Conservation (phyloP, 179 eudicot genomes). For the Drosera spatulata region DNA sequence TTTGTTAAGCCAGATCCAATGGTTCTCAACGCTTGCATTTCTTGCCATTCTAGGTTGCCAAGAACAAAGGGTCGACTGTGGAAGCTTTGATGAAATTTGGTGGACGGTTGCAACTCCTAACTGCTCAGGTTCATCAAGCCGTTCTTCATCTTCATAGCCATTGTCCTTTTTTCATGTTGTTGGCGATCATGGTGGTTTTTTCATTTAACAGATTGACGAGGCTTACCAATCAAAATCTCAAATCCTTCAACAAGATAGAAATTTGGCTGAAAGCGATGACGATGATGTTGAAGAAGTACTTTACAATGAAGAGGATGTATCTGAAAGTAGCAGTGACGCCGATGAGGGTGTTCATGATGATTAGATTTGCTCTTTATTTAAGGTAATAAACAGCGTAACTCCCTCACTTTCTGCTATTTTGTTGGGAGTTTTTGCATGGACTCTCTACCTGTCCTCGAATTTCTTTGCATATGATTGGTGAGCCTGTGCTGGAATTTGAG, state of each 20-base stretch:
- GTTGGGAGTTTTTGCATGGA: no score
- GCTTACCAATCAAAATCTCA: conserved; percentile 36
- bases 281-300: conserved; percentile 54
- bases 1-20: no score
- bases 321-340: conserved; percentile 38
- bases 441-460: no score
- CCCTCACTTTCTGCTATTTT: no score
- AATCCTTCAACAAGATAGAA: conserved; percentile 19
- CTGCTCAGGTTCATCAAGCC: conserved; percentile 55
- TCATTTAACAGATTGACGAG: conserved; percentile 57
- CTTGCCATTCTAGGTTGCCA: conserved; percentile 41
- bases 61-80: conserved; percentile 35
- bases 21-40: not conserved
- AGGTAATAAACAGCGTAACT: not conserved
- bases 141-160: conserved; percentile 1
- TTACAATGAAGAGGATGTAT: conserved; percentile 56
- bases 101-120: conserved; percentile 86
- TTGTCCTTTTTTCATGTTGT: not conserved
- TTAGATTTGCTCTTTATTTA: not conserved
- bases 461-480: no score
- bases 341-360: conserved; percentile 15
- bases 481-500: no score
- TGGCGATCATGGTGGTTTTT: not conserved
- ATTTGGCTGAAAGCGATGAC: conserved; percentile 51
- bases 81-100: conserved; percentile 60